Conservation (phyloP, 495 filamentous ascomycete species). For the Xylaria bambusicola region DNA sequence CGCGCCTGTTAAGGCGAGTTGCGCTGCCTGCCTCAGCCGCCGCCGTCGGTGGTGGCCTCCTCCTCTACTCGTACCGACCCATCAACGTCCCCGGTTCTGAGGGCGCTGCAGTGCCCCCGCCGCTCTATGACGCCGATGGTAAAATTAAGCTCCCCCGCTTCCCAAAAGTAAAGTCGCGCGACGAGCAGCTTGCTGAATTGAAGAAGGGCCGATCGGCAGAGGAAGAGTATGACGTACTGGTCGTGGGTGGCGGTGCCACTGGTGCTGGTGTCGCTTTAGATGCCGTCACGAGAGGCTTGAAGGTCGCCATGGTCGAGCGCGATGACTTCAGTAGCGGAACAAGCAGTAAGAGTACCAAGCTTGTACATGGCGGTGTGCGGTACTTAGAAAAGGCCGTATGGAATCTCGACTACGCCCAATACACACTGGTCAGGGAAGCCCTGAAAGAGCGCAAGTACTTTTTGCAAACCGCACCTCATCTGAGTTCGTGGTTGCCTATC, state of each 20-base stretch:
- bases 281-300: conserved; percentile 87
- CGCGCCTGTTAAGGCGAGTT: conserved; percentile 37
- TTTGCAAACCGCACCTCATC: conserved; percentile 90
- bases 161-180: conserved; percentile 71
- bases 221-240: conserved; percentile 77
- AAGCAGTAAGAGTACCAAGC: conserved; percentile 94
- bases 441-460: conserved; percentile 95
- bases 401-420: conserved; percentile 96
- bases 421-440: conserved; percentile 90
- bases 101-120: conserved; percentile 76
- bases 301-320: conserved; percentile 90
- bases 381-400: conserved; percentile 97
- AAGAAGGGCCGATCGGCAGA: conserved; percentile 46
- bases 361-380: conserved; percentile 94
- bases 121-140: conserved; percentile 75
- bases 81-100: conserved; percentile 84
- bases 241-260: conserved; percentile 93
- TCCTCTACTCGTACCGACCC: conserved; percentile 81
- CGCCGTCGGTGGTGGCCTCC: conserved; percentile 51
- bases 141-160: conserved; percentile 80
- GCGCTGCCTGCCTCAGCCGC: conserved; percentile 40
- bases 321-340: conserved; percentile 95
- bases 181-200: conserved; percentile 64
- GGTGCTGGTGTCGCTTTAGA: conserved; percentile 92
- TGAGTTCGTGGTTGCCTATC: conserved; percentile 93